Base-by-base conservation (phyloP, 2,329 filamentous ascomycete species). In the Botrytis aclada region DNA sequence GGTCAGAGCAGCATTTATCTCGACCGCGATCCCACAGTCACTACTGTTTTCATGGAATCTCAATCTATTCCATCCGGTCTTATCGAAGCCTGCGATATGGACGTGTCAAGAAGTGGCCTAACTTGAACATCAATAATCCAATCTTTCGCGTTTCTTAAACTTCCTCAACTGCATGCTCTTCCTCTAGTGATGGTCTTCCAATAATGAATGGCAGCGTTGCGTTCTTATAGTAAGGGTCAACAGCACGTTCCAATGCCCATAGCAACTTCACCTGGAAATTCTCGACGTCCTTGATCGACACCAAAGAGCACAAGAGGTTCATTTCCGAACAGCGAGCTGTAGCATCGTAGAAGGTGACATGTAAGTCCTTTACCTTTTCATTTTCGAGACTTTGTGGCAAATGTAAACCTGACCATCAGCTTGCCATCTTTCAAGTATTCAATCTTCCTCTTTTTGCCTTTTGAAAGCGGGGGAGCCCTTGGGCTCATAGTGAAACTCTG, bases 51-150 rank as follows among this genome's bases (percentile, higher is more conserved):
- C 18, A 18, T 56, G 14, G 16, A 32, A 18, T 1, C n/a, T 29
- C 8, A 1, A 29, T 29, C 0, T 32, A 1, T 8, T 0, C 14
- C 51, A 18, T 9, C 32, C 51, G 1, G 3, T 56, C 14, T 29
- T 6, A 56, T 56, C 16, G 16, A 56, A 29, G 51, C 14, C 8
- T 16, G 7, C 5, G 47, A 54, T 16, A 54, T 54, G 47, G 47
- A n/a, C 7, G n/a, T 56, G 6, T 56, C 7, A 56, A 56, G 6
- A 9, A 29, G 14, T n/a, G n/a, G 6, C 16, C 51, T 1, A 29
- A 29, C 14, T 56, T 18, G 12, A 16, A 29, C 14, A 16, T 18
- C 51, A 6, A 54, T 29, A 29, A 18, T 54, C 12, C 8, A 7
- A 54, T 16, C 20, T 45, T 45, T 18, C 43, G 18, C 43, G 22